Base-by-base conservation (phyloP, 108 stramenopile species). In the Skeletonema grethae region DNA sequence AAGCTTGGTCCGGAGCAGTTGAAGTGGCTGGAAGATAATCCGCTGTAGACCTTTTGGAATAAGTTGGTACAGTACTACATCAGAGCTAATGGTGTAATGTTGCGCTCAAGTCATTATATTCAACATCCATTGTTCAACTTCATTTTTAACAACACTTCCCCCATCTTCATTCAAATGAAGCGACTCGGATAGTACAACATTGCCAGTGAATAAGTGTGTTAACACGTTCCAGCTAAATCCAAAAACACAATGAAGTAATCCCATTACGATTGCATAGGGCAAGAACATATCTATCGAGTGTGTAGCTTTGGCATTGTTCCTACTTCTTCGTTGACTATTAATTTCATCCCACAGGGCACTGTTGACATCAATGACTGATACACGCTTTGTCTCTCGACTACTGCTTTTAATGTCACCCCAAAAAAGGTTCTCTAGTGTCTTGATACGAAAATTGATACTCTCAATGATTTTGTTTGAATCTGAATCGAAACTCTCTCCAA, bases 21-120 rank as follows among this genome's bases (percentile, higher is more conserved):
- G 58, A 60, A 72, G 59, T 86, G 85, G 85, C 67, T 86, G 48
- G 73, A 75, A 55, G 79, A 80, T 43, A 61, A 86, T 65, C 85
- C 85, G 32, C 53, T 86, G 12, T 86, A 73, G 32, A 34, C 4
- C 1, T 34, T 9, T 39, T 39, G 38, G 11, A 39, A 39, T 39
- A 0, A 39, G 38, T 39, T 39, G 32, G 7, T 7, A 34, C 32
- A 34, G 3, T 3, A 34, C 32, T 7, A 0, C 32, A 34, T 34
- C 32, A 34, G 0, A 34, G 5, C 5, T 34, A 34, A 34, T 34
- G 3, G 7, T 34, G 3, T 7, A 34, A 34, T 34, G 5, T 11
- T 43, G 41, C n/a, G 5, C 15, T 7, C 22, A 53, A 7, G 1
- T 22, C 50, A 53, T 22, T 22, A 24, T 53, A 20, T 53, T 22